Conservation (phyloP, 331 rosid genomes). For the Erythrophleum ivorense region DNA sequence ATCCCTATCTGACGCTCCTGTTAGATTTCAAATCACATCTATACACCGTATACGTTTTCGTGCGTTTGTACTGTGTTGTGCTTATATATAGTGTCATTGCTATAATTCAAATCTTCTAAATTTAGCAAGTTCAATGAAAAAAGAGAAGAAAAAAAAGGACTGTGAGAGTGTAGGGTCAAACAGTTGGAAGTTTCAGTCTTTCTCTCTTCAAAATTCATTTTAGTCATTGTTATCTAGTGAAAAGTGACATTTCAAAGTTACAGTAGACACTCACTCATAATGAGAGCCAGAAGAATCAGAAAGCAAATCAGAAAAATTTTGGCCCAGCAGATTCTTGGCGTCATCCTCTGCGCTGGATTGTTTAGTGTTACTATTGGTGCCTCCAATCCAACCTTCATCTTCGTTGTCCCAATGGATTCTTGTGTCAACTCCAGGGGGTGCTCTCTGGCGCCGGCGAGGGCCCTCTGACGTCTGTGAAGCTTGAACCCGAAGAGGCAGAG, state of each 20-base stretch:
- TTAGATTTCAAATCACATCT: background rate
- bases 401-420: slow-evolving; percentile 88
- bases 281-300: slow-evolving; percentile 68
- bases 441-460: slow-evolving; percentile 40
- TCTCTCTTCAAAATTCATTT: too few relatives aligned
- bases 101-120: background rate
- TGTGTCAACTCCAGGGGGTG: slow-evolving; percentile 80
- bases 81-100: background rate
- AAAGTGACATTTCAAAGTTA: background rate
- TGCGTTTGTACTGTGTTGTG: background rate
- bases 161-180: too few relatives aligned
- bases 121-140: too few relatives aligned
- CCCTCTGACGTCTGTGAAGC: slow-evolving; percentile 48
- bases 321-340: slow-evolving; percentile 51
- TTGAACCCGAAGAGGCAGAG: slow-evolving; percentile 12
- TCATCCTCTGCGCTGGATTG: slow-evolving; percentile 33
- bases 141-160: too few relatives aligned
- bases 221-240: background rate
- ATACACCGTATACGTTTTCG: background rate
- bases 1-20: background rate
- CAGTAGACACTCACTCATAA: slow-evolving; percentile 64
- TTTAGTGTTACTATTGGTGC: slow-evolving; percentile 16
- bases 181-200: too few relatives aligned
- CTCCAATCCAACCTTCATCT: slow-evolving; percentile 95
- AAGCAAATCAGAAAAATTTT: slow-evolving; percentile 69